Base-by-base conservation (phyloP, 148 eudicot genomes). In the Agrostemma githago region DNA sequence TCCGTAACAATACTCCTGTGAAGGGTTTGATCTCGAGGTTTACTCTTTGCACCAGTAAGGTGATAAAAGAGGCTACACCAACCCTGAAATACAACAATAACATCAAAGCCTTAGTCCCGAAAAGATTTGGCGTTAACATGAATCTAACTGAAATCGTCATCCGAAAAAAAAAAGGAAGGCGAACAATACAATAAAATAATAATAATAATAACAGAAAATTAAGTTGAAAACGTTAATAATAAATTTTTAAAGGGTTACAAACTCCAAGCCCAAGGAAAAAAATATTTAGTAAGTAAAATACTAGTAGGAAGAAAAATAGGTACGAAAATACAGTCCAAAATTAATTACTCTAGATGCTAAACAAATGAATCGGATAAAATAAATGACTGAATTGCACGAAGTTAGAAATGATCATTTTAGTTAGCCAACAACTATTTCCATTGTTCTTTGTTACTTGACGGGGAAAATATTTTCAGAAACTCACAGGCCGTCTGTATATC, bases 21-120 rank as follows among this genome's bases (percentile, higher is more conserved):
- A 88, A 94, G 64, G 96, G 96, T 66, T 85, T 89, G 79, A 91
- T 91, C 82, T 85, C 89, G 60, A 63, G 82, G 79, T 89, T 91
- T 77, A 94, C 97, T 83, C 92, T 94, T 70, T 89, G 97, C 75
- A 89, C 96, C 76, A 94, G 83, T 82, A 88, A 79, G 72, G 92
- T 88, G 41, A 91, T 86, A 81, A 94, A 94, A 77, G 85, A 91
- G 72, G 98, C 98, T 63, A 94, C 90, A 56, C 98, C 98, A 79
- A 94, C 96, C 96, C 98, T 94, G 88, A 44, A 73, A 73, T 34
- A 70, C 70, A 76, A 64, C 60, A 26, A 26, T 26, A 26, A 1
- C 34, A 26, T 26, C 34, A 26, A 1, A 26, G 34, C 34, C 34
- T 26, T 26, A 26, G 34, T 0, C 34, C 34, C 34, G 1, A 26